phyloP scores from a whole-genome alignment of 2,329 filamentous ascomycete genomes.

The Bipolaris sorokiniana region DNA sequence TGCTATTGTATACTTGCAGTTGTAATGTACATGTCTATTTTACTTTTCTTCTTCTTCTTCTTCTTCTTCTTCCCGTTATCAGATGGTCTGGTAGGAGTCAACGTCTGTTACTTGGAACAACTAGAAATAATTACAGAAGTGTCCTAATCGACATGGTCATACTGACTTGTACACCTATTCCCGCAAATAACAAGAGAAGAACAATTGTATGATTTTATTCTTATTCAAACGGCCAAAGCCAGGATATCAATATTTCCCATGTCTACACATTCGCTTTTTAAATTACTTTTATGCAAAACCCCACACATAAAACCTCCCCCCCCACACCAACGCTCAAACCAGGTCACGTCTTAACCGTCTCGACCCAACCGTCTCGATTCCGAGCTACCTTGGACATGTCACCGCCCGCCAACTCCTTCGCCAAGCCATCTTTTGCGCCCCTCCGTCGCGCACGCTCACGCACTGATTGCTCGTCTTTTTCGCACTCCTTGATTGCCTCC shows the following conservation, averaged over 20 bases:
- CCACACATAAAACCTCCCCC: too few species aligned
- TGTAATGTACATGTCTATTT: too few species aligned
- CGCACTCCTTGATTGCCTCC: conserved; percentile 53
- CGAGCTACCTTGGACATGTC: conserved; percentile 27
- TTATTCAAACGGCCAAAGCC: background rate
- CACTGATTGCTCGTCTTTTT: conserved; percentile 55
- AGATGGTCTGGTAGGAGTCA: too few species aligned
- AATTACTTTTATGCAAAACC: too few species aligned
- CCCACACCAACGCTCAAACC: background rate
- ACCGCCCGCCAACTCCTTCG: conserved; percentile 36
- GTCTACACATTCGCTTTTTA: background rate
- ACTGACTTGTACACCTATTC: too few species aligned
- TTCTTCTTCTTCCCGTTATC: too few species aligned
- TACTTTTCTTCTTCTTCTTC: too few species aligned
- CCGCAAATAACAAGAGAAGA: too few species aligned
- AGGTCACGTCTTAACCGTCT: conserved; percentile 26
- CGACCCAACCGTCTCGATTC: conserved; percentile 47
- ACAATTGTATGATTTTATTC: background rate
- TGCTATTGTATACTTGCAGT: too few species aligned
- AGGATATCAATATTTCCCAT: background rate
- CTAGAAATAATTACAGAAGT: too few species aligned
- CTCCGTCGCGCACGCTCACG: conserved; percentile 52
- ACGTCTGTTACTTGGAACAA: too few species aligned
- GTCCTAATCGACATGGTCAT: too few species aligned
- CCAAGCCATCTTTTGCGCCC: conserved; percentile 45